Percentiles rank a stretch among this genome's conserved stretches.
phyloP scores from a whole-genome alignment of 2,329 filamentous ascomycete species.

The Phyllosticta paracitricarpa region DNA sequence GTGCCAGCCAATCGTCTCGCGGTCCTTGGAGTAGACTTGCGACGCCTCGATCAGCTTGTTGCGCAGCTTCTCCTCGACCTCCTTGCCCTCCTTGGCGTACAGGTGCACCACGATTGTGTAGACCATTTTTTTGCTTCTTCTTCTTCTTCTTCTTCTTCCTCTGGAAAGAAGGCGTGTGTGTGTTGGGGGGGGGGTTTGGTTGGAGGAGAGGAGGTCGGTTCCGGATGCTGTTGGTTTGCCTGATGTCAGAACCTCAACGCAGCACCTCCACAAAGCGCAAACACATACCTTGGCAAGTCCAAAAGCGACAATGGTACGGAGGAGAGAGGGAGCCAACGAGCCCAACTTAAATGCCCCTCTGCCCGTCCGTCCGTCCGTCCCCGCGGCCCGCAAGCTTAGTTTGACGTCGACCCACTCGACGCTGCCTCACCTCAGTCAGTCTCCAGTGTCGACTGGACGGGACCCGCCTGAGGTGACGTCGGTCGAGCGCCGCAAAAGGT shows the following conservation, averaged over 20 bases:
- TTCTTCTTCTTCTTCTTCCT: too few relatives aligned
- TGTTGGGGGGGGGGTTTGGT: not conserved
- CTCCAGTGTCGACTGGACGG: not conserved
- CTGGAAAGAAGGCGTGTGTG: not conserved
- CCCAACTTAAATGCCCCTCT: not conserved
- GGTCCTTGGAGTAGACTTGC: slow-evolving; percentile 60
- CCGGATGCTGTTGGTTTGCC: not conserved
- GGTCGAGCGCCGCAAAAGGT: not conserved
- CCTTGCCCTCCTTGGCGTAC: slow-evolving; percentile 56
- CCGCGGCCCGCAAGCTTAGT: not conserved
- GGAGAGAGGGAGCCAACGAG: not conserved
- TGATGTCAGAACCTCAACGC: too few relatives aligned
- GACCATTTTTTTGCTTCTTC: slow-evolving; percentile 43
- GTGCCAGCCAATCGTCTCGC: slow-evolving; percentile 60
- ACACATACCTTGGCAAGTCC: not conserved
- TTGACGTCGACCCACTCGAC: not conserved
- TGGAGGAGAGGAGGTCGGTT: not conserved
- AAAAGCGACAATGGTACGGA: not conserved
- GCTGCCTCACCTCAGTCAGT: not conserved
- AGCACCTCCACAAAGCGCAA: too few relatives aligned
- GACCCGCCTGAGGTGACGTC: not conserved
- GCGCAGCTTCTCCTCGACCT: slow-evolving; percentile 55
- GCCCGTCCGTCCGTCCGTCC: not conserved
- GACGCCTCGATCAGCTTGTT: slow-evolving; percentile 68
- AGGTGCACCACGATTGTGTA: slow-evolving; percentile 62